phyloP scores from a whole-genome alignment of 2,329 filamentous ascomycete genomes.

The Aspergillus persii region DNA sequence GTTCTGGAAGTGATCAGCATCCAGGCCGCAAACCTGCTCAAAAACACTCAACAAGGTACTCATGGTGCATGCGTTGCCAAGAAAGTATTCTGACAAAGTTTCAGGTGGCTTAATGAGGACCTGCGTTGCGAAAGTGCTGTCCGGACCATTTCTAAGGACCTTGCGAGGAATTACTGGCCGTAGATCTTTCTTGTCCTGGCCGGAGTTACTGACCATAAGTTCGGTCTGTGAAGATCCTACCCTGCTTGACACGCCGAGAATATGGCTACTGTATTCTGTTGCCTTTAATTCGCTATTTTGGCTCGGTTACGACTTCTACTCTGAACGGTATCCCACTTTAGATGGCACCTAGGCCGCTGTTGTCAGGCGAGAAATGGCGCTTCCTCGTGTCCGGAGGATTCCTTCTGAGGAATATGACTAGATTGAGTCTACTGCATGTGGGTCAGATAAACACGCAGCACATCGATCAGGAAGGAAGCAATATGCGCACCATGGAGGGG shows the following conservation, averaged over 20 bases:
- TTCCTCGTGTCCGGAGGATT: not conserved
- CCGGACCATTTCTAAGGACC: slow-evolving; percentile 1
- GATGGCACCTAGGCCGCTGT: not conserved
- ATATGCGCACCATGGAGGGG: slow-evolving; percentile 2
- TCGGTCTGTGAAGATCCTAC: not conserved
- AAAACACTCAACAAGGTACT: slow-evolving; percentile 31
- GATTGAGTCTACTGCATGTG: not conserved
- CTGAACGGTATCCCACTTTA: not conserved
- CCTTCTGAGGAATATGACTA: not conserved
- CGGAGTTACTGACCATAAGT: not conserved
- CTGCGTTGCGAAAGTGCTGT: not conserved
- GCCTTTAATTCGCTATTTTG: not conserved
- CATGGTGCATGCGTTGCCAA: not conserved
- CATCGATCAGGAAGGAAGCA: not conserved
- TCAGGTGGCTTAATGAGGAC: not conserved
- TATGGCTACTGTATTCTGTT: not conserved
- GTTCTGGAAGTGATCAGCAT: slow-evolving; percentile 11
- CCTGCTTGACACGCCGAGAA: not conserved
- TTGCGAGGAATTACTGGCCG: slow-evolving; percentile 1
- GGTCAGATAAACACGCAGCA: not conserved
- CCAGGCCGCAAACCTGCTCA: slow-evolving; percentile 24
- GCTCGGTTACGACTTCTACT: not conserved
- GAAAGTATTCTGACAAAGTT: not conserved
- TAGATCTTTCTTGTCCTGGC: not conserved
- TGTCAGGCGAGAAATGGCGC: not conserved